phyloP scores from a whole-genome alignment of 139 green algal species.

The Marvania coccoides region DNA sequence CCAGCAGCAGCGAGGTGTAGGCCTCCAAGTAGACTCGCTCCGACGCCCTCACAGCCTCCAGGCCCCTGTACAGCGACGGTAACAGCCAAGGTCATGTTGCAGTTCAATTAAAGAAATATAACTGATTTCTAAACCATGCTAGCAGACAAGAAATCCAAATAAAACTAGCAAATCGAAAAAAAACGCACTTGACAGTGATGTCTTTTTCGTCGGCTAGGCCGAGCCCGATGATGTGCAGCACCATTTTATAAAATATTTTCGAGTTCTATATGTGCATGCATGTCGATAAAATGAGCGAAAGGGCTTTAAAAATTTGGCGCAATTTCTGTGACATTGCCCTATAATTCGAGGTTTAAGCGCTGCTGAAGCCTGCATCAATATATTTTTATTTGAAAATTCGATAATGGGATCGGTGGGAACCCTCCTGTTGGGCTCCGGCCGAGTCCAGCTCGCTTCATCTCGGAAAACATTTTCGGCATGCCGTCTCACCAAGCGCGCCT shows the following conservation, averaged over 20 bases:
- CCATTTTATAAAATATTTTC: constrained; percentile 34
- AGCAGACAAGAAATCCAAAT: background rate
- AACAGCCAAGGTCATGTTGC: background rate
- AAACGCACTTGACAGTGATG: constrained; percentile 79
- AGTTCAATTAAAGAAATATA: background rate
- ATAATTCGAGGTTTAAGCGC: too few relatives aligned
- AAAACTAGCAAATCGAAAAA: background rate
- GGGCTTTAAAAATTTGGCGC: too few relatives aligned
- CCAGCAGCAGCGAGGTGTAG: constrained; percentile 94
- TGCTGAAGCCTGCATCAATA: too few relatives aligned
- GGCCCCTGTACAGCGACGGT: constrained; percentile 47
- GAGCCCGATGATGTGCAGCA: constrained; percentile 92
- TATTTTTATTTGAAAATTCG: too few relatives aligned
- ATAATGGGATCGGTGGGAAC: background rate
- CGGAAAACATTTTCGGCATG: too few relatives aligned
- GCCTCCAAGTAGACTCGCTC: constrained; percentile 85
- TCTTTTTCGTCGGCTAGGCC: constrained; percentile 91
- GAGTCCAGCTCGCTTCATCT: too few relatives aligned
- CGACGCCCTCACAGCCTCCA: constrained; percentile 73
- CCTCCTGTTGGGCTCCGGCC: background rate
- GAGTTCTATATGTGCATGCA: background rate
- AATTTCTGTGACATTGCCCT: too few relatives aligned
- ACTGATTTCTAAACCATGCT: background rate
- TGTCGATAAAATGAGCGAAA: too few relatives aligned
- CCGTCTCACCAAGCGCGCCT: too few relatives aligned